Conservation (phyloP, 441 rosid genomes). For the Populus hybrid region DNA sequence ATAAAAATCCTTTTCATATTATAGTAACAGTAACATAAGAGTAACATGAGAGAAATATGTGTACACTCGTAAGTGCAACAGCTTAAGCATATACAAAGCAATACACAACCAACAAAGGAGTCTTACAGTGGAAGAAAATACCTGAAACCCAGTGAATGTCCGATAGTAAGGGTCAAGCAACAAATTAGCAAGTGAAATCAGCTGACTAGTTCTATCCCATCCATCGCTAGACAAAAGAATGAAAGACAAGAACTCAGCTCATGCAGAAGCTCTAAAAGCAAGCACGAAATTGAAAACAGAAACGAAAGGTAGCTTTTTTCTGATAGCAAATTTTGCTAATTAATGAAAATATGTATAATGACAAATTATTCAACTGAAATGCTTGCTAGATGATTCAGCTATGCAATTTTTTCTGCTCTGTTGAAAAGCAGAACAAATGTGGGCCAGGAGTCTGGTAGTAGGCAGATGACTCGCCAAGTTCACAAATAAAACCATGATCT, state of each 20-base stretch:
- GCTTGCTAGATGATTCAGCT: background rate
- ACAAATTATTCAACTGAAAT: background rate
- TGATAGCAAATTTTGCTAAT: background rate
- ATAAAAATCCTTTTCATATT: background rate
- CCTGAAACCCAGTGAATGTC: slow-evolving; percentile 98
- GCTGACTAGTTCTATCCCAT: slow-evolving; percentile 99
- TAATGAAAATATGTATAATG: too few species aligned
- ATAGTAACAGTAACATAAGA: background rate
- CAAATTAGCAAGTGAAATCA: slow-evolving; percentile 92
- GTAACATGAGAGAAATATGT: background rate
- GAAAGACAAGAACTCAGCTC: background rate
- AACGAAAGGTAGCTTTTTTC: background rate
- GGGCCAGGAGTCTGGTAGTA: background rate
- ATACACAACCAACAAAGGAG: background rate
- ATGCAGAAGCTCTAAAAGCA: background rate
- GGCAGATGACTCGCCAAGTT: background rate
- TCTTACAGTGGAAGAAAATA: slow-evolving; percentile 23
- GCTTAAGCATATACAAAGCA: background rate
- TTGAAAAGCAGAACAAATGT: background rate
- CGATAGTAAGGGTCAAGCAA: slow-evolving; percentile 96
- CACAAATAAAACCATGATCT: background rate
- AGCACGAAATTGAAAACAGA: background rate
- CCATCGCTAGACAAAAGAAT: slow-evolving; percentile 72
- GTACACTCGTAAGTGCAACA: background rate
- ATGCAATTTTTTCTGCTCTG: background rate